phyloP scores from a whole-genome alignment of 495 filamentous ascomycete genomes.

The Penicillium arizonense region DNA sequence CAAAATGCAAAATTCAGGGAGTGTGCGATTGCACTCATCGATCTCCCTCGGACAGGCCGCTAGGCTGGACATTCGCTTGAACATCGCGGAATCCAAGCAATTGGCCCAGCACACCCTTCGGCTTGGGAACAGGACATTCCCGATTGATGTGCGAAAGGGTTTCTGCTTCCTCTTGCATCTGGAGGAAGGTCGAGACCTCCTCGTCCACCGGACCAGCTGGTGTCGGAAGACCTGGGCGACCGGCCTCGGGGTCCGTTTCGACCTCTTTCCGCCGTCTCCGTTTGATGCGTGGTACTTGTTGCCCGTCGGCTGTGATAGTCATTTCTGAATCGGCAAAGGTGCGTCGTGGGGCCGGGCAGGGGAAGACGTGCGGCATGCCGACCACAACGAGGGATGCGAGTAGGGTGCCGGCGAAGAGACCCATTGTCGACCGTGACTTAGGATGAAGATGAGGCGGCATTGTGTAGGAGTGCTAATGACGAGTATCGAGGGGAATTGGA shows the following conservation, averaged over 20 bases:
- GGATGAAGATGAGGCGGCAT: conserved; percentile 95
- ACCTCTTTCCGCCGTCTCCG: conserved; percentile 33
- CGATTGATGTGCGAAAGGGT: conserved; percentile 27
- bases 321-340: conserved; percentile 69
- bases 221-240: conserved; percentile 13
- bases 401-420: conserved; percentile 93
- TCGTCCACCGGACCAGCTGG: conserved; percentile 32
- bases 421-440: conserved; percentile 82
- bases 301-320: conserved; percentile 47
- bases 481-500: conserved; percentile 4
- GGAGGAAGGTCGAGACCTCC: conserved; percentile 43
- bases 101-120: conserved; percentile 69
- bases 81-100: conserved; percentile 61
- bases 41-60: conserved; percentile 9
- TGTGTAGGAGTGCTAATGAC: conserved; percentile 10
- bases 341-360: conserved; percentile 81
- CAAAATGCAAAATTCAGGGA: conserved; percentile 12
- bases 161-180: conserved; percentile 46
- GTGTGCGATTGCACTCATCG: conserved; percentile 3
- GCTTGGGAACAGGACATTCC: conserved; percentile 85
- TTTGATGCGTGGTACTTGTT: conserved; percentile 37
- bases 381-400: conserved; percentile 90
- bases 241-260: conserved; percentile 25
- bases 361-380: conserved; percentile 84
- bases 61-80: conserved; percentile 10